phyloP scores from a whole-genome alignment of 495 filamentous ascomycete genomes.

The Trichoderma erinaceum region DNA sequence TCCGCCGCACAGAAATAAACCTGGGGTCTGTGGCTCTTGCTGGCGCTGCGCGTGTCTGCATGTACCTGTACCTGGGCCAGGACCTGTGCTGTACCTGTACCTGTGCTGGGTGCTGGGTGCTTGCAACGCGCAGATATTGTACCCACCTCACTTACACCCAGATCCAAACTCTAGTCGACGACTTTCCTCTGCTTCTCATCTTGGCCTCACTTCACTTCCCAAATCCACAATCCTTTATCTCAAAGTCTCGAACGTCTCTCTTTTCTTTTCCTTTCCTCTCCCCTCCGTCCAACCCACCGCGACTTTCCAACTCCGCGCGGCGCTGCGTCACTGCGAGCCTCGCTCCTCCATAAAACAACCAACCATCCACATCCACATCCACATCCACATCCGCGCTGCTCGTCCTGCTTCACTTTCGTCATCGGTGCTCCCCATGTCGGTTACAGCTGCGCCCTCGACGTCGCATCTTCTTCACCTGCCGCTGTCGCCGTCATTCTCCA shows the following conservation, averaged over 20 bases:
- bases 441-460: constrained; percentile 4
- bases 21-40: constrained; percentile 5
- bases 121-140: background rate
- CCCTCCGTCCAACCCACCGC: background rate
- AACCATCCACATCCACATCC: background rate
- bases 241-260: background rate
- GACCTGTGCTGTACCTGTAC: too few relatives aligned
- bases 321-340: constrained; percentile 9
- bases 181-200: constrained; percentile 2
- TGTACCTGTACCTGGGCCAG: too few relatives aligned
- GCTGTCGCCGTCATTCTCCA: background rate
- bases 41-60: background rate
- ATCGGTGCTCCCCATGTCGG: constrained; percentile 7
- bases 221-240: background rate
- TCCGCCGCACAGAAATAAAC: background rate
- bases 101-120: too few relatives aligned
- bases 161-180: background rate
- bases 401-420: background rate
- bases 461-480: constrained; percentile 4
- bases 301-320: background rate
- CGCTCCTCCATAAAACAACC: background rate
- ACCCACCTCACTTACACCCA: constrained; percentile 11
- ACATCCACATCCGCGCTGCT: background rate
- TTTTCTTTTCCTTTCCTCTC: background rate
- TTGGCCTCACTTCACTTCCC: constrained; percentile 9